Base-by-base conservation (phyloP, 495 filamentous ascomycete species). In the Penicillium simplicissimum region DNA sequence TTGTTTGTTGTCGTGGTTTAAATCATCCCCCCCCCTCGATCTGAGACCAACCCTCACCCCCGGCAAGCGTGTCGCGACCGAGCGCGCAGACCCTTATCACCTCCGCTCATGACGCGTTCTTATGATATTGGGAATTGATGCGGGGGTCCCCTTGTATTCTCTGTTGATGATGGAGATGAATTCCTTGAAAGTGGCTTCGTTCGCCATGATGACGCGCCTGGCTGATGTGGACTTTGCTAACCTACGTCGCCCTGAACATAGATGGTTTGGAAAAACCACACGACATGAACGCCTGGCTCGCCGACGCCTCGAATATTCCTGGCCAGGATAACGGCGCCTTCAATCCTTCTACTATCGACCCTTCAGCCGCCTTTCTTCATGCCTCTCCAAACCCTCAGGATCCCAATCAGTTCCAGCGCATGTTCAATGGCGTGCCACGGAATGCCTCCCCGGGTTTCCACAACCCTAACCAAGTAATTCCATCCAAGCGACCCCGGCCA, bases 251-350 rank as follows among this genome's bases (percentile, higher is more conserved):
- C 45, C 59, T 63, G 33, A 15, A 28, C 19, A 65, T 78, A 85
- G 84, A 85, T 86, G 84, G 84, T 83, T 82, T 75, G 77, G 80
- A 74, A 75, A 76, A 75, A 71, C 68, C 71, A 72, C 76, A 74
- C 76, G 85, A 85, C 81, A 92, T 91, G 89, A 92, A 88, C 83
- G 85, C 86, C 79, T 91, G 89, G 89, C 87, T 89, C 80, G 88
- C 88, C 81, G 88, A 92, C 79, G 84, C 82, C 84, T 84, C 87
- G 78, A 79, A 82, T 70, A 73, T 82, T 61, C 85, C 85, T 69
- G 89, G 85, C 77, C 86, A 88, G 82, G 88, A 91, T 81, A 88
- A 87, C 85, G 89, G 87, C 77, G 86, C 83, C 76, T 92, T 91
- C 74, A 84, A 86, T 65, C 72, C 79, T 59, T 74, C 80, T 55